phyloP scores from a whole-genome alignment of 2,329 filamentous ascomycete species.

The Penicillium janthinellum region DNA sequence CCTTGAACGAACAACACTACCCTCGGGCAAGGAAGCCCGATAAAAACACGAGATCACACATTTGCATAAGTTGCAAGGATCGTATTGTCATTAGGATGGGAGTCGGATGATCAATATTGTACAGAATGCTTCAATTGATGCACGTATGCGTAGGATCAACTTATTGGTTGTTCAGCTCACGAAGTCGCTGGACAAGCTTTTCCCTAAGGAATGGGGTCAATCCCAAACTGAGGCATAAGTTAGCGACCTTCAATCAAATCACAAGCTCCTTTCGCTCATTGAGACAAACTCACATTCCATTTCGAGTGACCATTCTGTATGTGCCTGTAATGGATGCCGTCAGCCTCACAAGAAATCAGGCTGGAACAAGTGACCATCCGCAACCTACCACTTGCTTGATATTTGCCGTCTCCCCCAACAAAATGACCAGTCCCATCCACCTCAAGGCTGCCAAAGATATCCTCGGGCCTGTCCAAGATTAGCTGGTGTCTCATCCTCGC shows the following conservation, averaged over 20 bases:
- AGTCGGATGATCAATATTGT: not conserved
- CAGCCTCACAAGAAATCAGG: conserved; percentile 9
- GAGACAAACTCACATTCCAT: conserved; percentile 55
- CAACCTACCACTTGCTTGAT: conserved; percentile 58
- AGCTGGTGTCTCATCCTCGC: not conserved
- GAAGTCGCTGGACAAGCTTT: conserved; percentile 52
- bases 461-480: conserved; percentile 53
- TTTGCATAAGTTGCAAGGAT: not conserved
- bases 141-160: not conserved
- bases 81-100: not conserved
- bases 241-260: conserved; percentile 17
- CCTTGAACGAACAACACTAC: too few relatives aligned
- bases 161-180: conserved; percentile 34
- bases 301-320: conserved; percentile 62
- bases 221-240: conserved; percentile 43
- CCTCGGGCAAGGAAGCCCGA: too few relatives aligned
- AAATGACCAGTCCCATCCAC: conserved; percentile 62
- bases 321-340: conserved; percentile 45
- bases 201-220: conserved; percentile 53
- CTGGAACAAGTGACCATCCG: too few relatives aligned
- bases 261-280: not conserved
- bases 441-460: conserved; percentile 67
- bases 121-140: not conserved
- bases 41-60: too few relatives aligned
- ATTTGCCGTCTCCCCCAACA: conserved; percentile 57